Evolutionary conservation across 31 red algal species (phyloP), one percentile per base, ranked within the genome.

Genomic region (Bonnemaisonia californica): DNA sequence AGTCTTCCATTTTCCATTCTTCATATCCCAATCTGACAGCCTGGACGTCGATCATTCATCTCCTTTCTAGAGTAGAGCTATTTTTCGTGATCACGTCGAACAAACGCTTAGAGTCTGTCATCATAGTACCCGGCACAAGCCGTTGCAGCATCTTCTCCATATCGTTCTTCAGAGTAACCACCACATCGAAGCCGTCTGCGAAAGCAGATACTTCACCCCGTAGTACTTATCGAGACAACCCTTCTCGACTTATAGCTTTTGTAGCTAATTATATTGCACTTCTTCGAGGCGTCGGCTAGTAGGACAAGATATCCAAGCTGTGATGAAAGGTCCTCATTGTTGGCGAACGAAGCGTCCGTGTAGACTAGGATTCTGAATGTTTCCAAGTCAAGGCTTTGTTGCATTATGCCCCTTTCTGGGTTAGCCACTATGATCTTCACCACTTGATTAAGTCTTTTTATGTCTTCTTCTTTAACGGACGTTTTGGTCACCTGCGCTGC

Each of bases 201-300:
- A 80, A 70, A 5, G 61, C 75, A 40, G 30, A 88, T 8, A 90
- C 9, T 67, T 90, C 86, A 24, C 31, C 66, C 27, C 36, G 77
- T 48, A 82, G 22, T 36, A 81, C 45, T 51, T 48, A 90, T 54
- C 86, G 39, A 9, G 12, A 82, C 7, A 62, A 82, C 77, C 13
- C 58, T 22, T 27, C 59, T 32, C 18, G 37, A 42, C 54, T 88
- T 88, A 16, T 72, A 26, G n/a, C n/a, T n/a, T n/a, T n/a, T n/a
- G n/a, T n/a, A n/a, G n/a, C n/a, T n/a, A n/a, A n/a, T n/a, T n/a
- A 90, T 27, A 57, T 82, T 36, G 27, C 0, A 40, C 13, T 74
- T 19, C 18, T 51, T 34, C 22, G 41, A 33, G 0, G 24, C 40
- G 86, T 90, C 77, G 41, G 28, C 64, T 29, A 90, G 55, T 18